Evolutionary conservation across 2,329 filamentous ascomycete species (phyloP).

Genomic region (Aspergillus niger): DNA sequence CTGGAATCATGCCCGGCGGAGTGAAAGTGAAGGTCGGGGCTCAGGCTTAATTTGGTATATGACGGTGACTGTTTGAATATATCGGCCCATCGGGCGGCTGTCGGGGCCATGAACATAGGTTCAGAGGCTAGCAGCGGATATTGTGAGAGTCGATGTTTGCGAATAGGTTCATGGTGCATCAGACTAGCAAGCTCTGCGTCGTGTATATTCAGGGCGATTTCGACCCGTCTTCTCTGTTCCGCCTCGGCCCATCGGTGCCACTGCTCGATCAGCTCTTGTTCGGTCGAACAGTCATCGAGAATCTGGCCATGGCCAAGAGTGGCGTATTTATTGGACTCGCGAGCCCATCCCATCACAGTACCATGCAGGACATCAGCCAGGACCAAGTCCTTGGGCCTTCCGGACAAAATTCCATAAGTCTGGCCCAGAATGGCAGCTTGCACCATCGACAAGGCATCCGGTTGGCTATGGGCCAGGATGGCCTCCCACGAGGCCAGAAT

Average conservation of each 20-base stretch:
- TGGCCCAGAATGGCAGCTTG: conserved; percentile 35
- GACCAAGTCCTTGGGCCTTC: conserved; percentile 28
- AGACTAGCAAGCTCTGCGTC: conserved; percentile 33
- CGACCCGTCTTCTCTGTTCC: conserved; percentile 32
- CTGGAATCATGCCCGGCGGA: not conserved
- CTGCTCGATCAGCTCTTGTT: conserved; percentile 9
- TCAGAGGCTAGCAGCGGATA: conserved; percentile 20
- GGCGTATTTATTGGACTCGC: conserved; percentile 25
- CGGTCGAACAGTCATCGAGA: conserved; percentile 15
- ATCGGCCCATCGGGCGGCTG: conserved; percentile 19
- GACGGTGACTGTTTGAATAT: not conserved
- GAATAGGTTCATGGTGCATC: conserved; percentile 22
- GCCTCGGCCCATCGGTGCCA: conserved; percentile 30
- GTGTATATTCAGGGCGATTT: conserved; percentile 30
- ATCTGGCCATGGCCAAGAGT: conserved; percentile 8
- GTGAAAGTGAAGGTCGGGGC: not conserved
- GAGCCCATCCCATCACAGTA: conserved; percentile 32
- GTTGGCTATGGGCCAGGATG: conserved; percentile 17
- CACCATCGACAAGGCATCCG: conserved; percentile 25
- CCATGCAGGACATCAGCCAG: conserved; percentile 36
- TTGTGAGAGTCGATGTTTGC: conserved; percentile 12
- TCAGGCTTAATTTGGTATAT: not conserved
- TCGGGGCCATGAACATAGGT: conserved; percentile 20
- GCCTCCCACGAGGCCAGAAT: conserved; percentile 26
- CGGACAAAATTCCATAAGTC: conserved; percentile 32